phyloP scores from a whole-genome alignment of 805 yeast genomes.

The Tetrapisispora nanseiensis region DNA sequence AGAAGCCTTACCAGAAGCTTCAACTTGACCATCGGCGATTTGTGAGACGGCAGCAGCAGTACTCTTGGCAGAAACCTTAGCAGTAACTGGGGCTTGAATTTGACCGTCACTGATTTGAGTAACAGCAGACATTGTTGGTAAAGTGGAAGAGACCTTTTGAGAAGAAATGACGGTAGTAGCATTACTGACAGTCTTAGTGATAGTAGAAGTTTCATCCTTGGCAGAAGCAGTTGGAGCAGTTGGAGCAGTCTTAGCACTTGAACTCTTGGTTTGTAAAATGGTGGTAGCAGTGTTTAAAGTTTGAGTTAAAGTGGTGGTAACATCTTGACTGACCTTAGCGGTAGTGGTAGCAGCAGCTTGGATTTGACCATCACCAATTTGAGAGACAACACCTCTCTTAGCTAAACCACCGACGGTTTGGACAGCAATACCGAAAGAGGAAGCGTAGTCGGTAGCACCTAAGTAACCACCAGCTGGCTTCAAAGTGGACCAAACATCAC shows the following conservation, averaged over 20 bases:
- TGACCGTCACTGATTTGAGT: constrained; percentile 57
- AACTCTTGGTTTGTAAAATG: constrained; percentile 18
- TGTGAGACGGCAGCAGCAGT: constrained; percentile 29
- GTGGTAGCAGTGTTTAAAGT: constrained; percentile 17
- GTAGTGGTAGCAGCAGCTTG: constrained; percentile 30
- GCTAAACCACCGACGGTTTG: constrained; percentile 34
- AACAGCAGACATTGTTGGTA: constrained; percentile 15
- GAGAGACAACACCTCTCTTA: constrained; percentile 17
- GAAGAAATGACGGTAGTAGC: constrained; percentile 22
- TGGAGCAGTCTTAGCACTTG: constrained; percentile 8
- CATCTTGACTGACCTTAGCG: constrained; percentile 13
- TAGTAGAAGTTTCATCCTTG: constrained; percentile 7
- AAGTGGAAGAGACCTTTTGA: constrained; percentile 37
- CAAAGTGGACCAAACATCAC: constrained; percentile 51
- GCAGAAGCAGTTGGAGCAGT: constrained; percentile 21
- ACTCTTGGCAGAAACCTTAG: constrained; percentile 15
- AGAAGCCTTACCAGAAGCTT: constrained; percentile 25
- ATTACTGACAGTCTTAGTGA: constrained; percentile 20
- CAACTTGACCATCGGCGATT: constrained; percentile 37
- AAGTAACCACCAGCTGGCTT: constrained; percentile 50
- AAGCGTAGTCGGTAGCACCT: constrained; percentile 48
- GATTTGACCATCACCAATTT: constrained; percentile 35
- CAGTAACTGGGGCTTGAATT: constrained; percentile 30
- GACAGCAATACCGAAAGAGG: constrained; percentile 61
- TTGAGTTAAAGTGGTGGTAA: constrained; percentile 12